A percentile compares a stretch with the other conserved stretches of the same genome.
These are phyloP conservation scores for Boletus rubroflammeus DNA, from an alignment of 768 basidiomycete species.

Conservation along the genomic window DNA sequence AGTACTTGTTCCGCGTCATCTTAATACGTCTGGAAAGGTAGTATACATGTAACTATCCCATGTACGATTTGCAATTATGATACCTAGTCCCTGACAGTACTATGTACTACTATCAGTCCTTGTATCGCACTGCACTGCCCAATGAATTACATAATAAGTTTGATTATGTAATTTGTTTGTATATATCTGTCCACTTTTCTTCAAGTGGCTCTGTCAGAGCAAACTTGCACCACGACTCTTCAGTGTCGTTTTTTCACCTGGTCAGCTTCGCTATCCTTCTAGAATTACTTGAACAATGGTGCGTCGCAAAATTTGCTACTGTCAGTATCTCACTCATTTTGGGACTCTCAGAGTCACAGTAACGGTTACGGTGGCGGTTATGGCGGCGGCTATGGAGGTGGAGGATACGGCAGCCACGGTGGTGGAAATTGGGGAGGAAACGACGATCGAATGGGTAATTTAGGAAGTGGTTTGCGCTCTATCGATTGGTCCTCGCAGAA, in stretches of 20 bases:
- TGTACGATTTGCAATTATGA: conserved; percentile 9
- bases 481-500: conserved; percentile 81
- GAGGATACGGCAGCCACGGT: conserved; percentile 29
- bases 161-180: conserved; percentile 10
- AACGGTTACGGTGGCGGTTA: conserved; percentile 36
- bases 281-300: conserved; percentile 20
- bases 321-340: background rate
- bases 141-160: conserved; percentile 4
- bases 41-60: conserved; percentile 4
- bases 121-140: background rate
- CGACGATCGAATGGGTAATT: conserved; percentile 70
- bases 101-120: no score
- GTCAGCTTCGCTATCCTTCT: background rate
- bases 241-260: background rate
- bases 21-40: conserved; percentile 1
- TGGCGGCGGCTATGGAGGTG: conserved; percentile 31
- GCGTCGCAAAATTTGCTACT: background rate
- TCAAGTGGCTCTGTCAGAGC: conserved; percentile 8
- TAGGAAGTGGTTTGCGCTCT: conserved; percentile 76
- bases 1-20: background rate
- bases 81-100: background rate
- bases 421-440: conserved; percentile 35
- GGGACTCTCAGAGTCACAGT: conserved; percentile 24
- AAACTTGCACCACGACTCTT: conserved; percentile 23
- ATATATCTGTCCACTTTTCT: conserved; percentile 13